These are phyloP conservation scores for Entomortierella chlamydospora DNA, from an alignment of 192 early-diverging fungal genomes.

Conservation along the genomic window DNA sequence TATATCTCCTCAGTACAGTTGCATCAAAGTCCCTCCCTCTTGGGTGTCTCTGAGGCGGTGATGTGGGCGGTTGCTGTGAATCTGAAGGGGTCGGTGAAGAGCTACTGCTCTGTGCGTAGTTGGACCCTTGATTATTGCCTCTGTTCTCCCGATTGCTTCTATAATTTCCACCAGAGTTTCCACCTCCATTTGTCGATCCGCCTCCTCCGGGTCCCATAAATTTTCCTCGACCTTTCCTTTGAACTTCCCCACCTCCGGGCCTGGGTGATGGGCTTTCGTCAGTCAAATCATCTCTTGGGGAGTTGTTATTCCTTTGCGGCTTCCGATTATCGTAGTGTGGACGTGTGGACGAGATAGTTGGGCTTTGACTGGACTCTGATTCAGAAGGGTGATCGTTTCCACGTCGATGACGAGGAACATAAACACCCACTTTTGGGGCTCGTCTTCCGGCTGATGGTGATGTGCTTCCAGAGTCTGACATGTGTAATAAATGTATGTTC, in stretches of 20 bases:
- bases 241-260: slow-evolving; percentile 25
- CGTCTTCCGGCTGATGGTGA: background rate
- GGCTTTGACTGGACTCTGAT: slow-evolving; percentile 1
- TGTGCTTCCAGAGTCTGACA: slow-evolving; percentile 28
- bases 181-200: background rate
- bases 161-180: background rate
- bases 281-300: background rate
- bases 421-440: slow-evolving; percentile 37
- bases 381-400: slow-evolving; percentile 14
- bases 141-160: slow-evolving; percentile 2
- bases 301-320: slow-evolving; percentile 2
- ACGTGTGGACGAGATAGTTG: background rate
- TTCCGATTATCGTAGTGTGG: background rate
- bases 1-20: slow-evolving; percentile 51
- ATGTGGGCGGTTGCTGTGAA: background rate
- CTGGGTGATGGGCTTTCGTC: slow-evolving; percentile 12
- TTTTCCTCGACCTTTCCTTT: slow-evolving; percentile 42
- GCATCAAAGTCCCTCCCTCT: slow-evolving; percentile 58
- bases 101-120: background rate
- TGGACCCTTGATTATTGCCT: background rate
- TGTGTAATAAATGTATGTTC: slow-evolving; percentile 3
- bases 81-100: background rate
- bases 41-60: slow-evolving; percentile 21
- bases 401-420: slow-evolving; percentile 44
- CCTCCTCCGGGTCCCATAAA: slow-evolving; percentile 38